Conservation (phyloP, 2,329 filamentous ascomycete species). For the Trichoderma sp. region DNA sequence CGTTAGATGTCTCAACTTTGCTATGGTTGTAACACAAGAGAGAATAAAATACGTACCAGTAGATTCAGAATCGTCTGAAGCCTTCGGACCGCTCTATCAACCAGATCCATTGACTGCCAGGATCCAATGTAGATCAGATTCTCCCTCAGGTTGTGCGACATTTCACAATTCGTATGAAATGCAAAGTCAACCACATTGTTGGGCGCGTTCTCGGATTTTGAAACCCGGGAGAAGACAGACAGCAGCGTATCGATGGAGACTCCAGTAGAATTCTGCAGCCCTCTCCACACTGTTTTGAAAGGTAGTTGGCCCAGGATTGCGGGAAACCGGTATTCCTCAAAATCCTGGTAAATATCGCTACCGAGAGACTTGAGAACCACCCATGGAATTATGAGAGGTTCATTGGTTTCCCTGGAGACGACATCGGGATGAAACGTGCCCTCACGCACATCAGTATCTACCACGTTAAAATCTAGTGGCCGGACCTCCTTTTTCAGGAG, state of each 20-base stretch:
- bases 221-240: slow-evolving; percentile 22
- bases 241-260: slow-evolving; percentile 21
- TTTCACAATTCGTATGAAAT: slow-evolving; percentile 22
- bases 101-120: background rate
- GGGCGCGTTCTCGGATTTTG: slow-evolving; percentile 2
- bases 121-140: slow-evolving; percentile 32
- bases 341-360: background rate
- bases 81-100: slow-evolving; percentile 23
- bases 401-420: slow-evolving; percentile 15
- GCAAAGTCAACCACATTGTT: slow-evolving; percentile 18
- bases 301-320: slow-evolving; percentile 19
- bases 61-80: slow-evolving; percentile 5
- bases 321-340: slow-evolving; percentile 27
- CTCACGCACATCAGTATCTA: slow-evolving; percentile 18
- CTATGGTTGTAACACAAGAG: no score
- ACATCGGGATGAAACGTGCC: slow-evolving; percentile 23
- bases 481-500: background rate
- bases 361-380: slow-evolving; percentile 15
- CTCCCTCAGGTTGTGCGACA: slow-evolving; percentile 30
- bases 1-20: background rate
- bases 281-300: slow-evolving; percentile 29
- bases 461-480: background rate
- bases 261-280: slow-evolving; percentile 22
- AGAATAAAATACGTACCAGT: background rate
- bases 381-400: slow-evolving; percentile 28